Base-by-base conservation (phyloP, 257 asterid species). In the Nicotiana paniculata region DNA sequence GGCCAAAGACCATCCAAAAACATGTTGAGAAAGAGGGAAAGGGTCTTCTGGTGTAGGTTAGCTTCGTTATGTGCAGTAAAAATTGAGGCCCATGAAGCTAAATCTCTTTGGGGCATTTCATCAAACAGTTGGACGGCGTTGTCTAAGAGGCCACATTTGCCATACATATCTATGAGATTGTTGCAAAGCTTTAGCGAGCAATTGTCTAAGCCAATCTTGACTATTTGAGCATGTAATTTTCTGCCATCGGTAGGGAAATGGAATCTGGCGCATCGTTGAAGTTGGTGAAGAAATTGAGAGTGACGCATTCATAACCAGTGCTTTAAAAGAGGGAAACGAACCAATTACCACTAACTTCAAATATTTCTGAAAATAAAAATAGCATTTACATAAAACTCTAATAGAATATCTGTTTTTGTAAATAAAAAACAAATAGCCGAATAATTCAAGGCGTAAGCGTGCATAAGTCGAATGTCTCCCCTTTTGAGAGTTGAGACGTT, bases 61-160 rank as follows among this genome's bases (percentile, higher is more conserved):
- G 94, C 92, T 70, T 84, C 91, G 81, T 93, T 95, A 84, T 89
- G 85, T 46, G 91, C 91, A 53, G 97, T 93, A 77, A 95, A 88
- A 83, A 95, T 82, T 2, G 98, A 90, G 0, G 96, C 91, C 98
- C 98, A 95, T 3, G 98, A 95, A 67, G 91, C 92, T 35, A 89
- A 85, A 86, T 95, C 95, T 81, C 94, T 86, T 4, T 81, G 74
- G 9, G 93, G 89, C 97, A 93, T 93, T 92, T 89, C 91, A 70
- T 93, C 96, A 85, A 95, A 89, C 93, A 95, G 64, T 9, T 91
- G 86, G 65, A 84, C 57, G n/a, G 97, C 96, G 28, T 92, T 90
- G 21, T 72, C 3, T 3, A 80, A 82, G 18, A 68, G 86, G 85
- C 90, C 91, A 81, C 90, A 89, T 91, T 89, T 93, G 3, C 91